phyloP scores from a whole-genome alignment of 345 rosid genomes.

The Eucalyptus viminalis region DNA sequence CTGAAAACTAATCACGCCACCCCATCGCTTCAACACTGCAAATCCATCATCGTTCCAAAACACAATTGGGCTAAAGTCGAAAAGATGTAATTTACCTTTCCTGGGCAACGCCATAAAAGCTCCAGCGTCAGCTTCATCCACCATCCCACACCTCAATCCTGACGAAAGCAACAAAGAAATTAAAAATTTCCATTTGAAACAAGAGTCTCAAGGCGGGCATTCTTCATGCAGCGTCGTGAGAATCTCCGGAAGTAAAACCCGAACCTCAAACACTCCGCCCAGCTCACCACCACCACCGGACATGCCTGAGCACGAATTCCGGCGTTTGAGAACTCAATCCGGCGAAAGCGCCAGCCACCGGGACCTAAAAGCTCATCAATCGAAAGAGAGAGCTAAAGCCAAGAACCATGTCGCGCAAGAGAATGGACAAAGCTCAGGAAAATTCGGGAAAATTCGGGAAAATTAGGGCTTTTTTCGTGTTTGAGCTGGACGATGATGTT shows the following conservation, averaged over 20 bases:
- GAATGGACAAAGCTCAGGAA: not conserved
- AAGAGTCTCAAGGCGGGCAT: not conserved
- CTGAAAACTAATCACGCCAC: not conserved
- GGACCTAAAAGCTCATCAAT: not conserved
- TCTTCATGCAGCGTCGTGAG: not conserved
- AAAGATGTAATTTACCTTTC: not conserved
- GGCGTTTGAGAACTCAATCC: not conserved
- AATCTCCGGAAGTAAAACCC: not conserved
- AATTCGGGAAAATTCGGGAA: not conserved
- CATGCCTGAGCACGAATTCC: not conserved
- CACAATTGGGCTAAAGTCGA: not conserved
- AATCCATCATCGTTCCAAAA: not conserved
- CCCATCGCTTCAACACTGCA: not conserved
- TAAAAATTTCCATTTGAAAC: not conserved
- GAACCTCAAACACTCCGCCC: not conserved
- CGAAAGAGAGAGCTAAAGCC: not conserved
- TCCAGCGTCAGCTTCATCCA: not conserved
- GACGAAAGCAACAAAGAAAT: not conserved
- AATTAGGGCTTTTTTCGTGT: not conserved
- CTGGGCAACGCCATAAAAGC: constrained; percentile 1
- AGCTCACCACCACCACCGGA: not conserved
- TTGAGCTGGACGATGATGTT: not conserved
- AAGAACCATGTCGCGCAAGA: not conserved
- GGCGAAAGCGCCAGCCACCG: not conserved
- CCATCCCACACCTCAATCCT: not conserved